Evolutionary conservation across 441 rosid genomes (phyloP).

Genomic region (Eruca vesicaria): DNA sequence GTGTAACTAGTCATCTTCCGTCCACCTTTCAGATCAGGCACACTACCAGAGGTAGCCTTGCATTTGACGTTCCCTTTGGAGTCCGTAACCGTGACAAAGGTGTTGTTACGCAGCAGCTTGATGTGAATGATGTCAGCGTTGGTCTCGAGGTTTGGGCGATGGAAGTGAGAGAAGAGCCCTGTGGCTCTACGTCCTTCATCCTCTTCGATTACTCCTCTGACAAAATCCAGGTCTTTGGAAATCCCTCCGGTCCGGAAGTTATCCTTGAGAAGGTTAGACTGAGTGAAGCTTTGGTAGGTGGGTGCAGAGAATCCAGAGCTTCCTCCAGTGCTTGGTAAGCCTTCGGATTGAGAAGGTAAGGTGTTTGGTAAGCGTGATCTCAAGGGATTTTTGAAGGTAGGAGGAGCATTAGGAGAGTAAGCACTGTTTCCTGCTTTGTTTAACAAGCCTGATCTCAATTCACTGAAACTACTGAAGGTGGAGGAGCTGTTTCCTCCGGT

Average conservation of each 20-base stretch:
- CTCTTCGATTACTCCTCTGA: constrained; percentile 46
- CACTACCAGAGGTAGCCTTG: constrained; percentile 55
- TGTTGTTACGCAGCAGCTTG: constrained; percentile 65
- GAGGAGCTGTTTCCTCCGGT: background rate
- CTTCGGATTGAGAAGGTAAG: background rate
- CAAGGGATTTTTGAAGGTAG: background rate
- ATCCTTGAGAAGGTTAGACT: constrained; percentile 34
- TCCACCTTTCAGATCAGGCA: constrained; percentile 59
- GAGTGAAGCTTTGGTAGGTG: constrained; percentile 35
- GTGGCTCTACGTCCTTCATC: constrained; percentile 31
- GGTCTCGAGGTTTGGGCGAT: constrained; percentile 40
- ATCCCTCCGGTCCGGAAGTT: constrained; percentile 18
- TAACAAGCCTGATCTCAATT: constrained; percentile 16
- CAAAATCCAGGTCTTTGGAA: constrained; percentile 43
- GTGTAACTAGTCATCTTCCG: constrained; percentile 56
- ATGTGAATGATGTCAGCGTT: constrained; percentile 70
- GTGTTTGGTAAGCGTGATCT: constrained; percentile 21
- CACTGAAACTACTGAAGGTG: constrained; percentile 1
- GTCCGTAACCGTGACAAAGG: constrained; percentile 74
- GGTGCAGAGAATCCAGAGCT: constrained; percentile 9
- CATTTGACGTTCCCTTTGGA: constrained; percentile 64
- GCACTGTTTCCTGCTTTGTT: background rate
- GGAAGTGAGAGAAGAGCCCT: constrained; percentile 11
- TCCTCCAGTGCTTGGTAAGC: constrained; percentile 1
- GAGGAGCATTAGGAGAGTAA: constrained; percentile 17